Conservation (phyloP, 2,329 filamentous ascomycete species). For the Neofusicoccum sp. region DNA sequence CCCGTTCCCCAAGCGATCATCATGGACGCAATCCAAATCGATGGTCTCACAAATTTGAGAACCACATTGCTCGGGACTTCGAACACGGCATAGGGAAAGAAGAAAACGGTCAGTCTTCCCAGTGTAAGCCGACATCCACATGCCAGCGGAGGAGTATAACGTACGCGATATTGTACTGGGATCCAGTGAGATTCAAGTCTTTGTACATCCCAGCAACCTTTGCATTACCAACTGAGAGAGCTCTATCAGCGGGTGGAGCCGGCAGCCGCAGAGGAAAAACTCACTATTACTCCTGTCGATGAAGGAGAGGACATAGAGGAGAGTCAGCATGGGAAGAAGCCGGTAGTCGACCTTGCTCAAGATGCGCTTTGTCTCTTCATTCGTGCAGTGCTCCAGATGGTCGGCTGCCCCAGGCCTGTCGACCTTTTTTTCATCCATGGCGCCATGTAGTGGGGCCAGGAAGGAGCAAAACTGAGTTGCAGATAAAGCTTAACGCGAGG, state of each 20-base stretch:
- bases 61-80: conserved; percentile 56
- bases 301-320: conserved; percentile 41
- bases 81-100: conserved; percentile 22
- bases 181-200: conserved; percentile 39
- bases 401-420: no score
- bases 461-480: no score
- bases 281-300: conserved; percentile 39
- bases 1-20: conserved; percentile 44
- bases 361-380: conserved; percentile 25
- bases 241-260: not conserved
- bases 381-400: conserved; percentile 26
- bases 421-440: no score
- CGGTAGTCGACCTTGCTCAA: conserved; percentile 27
- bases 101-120: not conserved
- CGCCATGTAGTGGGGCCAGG: no score
- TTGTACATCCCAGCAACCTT: conserved; percentile 32
- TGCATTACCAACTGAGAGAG: conserved; percentile 40
- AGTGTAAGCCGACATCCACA: not conserved
- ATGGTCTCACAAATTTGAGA: conserved; percentile 52
- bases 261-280: not conserved
- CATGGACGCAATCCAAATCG: conserved; percentile 33
- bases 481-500: no score
- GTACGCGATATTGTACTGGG: conserved; percentile 60
- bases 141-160: not conserved
- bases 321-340: conserved; percentile 27